phyloP scores from a whole-genome alignment of 805 yeast genomes.

The Starmerella bombi region DNA sequence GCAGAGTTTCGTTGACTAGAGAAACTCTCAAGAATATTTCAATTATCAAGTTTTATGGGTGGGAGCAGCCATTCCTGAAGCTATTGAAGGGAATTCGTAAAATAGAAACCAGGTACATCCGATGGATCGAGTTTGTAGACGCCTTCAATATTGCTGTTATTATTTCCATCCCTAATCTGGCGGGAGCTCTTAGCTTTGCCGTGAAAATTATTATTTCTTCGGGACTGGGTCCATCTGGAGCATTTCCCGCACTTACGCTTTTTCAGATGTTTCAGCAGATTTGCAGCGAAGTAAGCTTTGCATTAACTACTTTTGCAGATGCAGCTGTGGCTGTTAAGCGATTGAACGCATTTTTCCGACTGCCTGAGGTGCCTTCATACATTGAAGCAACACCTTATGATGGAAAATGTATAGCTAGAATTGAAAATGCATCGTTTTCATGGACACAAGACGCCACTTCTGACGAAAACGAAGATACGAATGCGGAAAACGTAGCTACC shows the following conservation, averaged over 20 bases:
- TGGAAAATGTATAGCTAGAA: not conserved
- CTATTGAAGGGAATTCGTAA: conserved; percentile 28
- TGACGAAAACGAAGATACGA: conserved; percentile 21
- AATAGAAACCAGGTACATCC: conserved; percentile 11
- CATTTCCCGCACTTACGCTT: conserved; percentile 16
- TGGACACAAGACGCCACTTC: conserved; percentile 24
- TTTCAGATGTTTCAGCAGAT: conserved; percentile 13
- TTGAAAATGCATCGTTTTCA: conserved; percentile 7
- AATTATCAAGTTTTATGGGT: conserved; percentile 73
- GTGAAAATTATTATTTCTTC: conserved; percentile 10
- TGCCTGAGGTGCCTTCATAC: conserved; percentile 29
- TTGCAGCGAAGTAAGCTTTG: conserved; percentile 32
- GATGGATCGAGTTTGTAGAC: conserved; percentile 11
- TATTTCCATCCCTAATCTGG: conserved; percentile 11
- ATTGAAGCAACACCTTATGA: conserved; percentile 11
- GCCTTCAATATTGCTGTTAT: conserved; percentile 9
- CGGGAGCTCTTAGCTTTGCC: conserved; percentile 15
- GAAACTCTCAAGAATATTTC: conserved; percentile 67
- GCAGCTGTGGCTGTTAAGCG: conserved; percentile 26
- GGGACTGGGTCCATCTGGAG: conserved; percentile 8
- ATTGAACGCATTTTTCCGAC: conserved; percentile 18
- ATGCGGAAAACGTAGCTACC: too few species aligned
- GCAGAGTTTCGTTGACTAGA: conserved; percentile 57
- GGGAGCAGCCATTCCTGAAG: conserved; percentile 68
- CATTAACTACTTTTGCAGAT: conserved; percentile 31